These are phyloP conservation scores for Nymphaea thermarum DNA, from an alignment of 164 flowering plant species.

Conservation along the genomic window DNA sequence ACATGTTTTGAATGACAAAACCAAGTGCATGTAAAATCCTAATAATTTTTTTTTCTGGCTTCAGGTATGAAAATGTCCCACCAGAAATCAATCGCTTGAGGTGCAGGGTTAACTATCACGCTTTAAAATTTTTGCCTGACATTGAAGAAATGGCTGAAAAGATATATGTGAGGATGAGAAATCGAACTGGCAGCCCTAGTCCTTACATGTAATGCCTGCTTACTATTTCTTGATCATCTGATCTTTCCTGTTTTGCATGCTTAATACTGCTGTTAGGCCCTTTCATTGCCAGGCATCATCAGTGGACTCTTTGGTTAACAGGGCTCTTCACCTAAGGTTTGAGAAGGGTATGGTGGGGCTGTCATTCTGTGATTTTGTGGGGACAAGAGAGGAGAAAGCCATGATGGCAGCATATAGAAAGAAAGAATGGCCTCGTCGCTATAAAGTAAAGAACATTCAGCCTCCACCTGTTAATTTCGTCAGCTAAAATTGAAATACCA, in stretches of 20 bases:
- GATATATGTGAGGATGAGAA: constrained; percentile 83
- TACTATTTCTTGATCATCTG: background rate
- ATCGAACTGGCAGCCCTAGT: constrained; percentile 70
- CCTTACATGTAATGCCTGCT: constrained; percentile 59
- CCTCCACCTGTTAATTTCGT: background rate
- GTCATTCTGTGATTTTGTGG: constrained; percentile 98
- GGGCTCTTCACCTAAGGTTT: constrained; percentile 99
- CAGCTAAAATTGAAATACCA: background rate
- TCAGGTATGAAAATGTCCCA: constrained; percentile 96
- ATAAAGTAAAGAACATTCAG: constrained; percentile 38
- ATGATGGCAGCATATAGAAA: constrained; percentile 85
- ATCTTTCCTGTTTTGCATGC: background rate
- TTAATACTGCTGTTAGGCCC: background rate
- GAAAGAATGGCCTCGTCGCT: constrained; percentile 98
- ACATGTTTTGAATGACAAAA: background rate
- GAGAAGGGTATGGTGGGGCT: constrained; percentile 99
- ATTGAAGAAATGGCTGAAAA: constrained; percentile 90
- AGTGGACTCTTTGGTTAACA: constrained; percentile 13
- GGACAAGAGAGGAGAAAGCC: constrained; percentile 88
- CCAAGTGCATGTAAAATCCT: background rate
- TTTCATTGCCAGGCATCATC: background rate
- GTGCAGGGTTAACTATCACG: constrained; percentile 96
- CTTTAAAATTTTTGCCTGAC: constrained; percentile 82
- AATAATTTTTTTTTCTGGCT: constrained; percentile 5
- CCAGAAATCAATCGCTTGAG: constrained; percentile 84